A percentile compares a stretch with the other conserved stretches of the same genome.
phyloP scores from a whole-genome alignment of 148 eudicot genomes.

The Pouteria glomerata region DNA sequence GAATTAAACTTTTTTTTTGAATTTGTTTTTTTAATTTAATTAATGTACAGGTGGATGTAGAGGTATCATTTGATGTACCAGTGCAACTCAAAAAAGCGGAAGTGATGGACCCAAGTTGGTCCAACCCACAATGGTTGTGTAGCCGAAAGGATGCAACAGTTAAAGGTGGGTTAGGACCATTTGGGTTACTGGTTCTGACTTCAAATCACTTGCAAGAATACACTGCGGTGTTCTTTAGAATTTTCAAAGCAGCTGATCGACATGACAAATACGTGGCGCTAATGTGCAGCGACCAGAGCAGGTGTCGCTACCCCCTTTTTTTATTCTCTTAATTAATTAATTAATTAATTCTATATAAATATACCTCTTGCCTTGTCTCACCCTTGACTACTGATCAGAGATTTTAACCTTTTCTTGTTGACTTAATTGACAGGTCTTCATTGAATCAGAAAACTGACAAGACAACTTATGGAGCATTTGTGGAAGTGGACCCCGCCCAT shows the following conservation, averaged over 20 bases:
- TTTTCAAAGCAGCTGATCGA: slow-evolving; percentile 49
- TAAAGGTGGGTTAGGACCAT: slow-evolving; percentile 53
- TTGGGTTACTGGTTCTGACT: slow-evolving; percentile 57
- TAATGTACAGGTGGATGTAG: slow-evolving; percentile 48
- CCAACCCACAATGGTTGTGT: slow-evolving; percentile 40
- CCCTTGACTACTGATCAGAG: background rate
- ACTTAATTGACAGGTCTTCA: slow-evolving; percentile 43
- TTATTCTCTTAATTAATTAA: background rate
- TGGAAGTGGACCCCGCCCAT: slow-evolving; percentile 45
- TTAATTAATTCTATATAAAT: background rate
- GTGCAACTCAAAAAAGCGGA: slow-evolving; percentile 27
- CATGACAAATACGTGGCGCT: slow-evolving; percentile 35
- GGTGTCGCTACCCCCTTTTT: slow-evolving; percentile 12
- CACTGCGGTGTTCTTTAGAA: slow-evolving; percentile 61
- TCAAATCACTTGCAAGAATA: slow-evolving; percentile 51
- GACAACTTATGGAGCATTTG: slow-evolving; percentile 41
- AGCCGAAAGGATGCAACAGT: slow-evolving; percentile 31
- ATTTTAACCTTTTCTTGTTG: background rate
- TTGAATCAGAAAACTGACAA: slow-evolving; percentile 39
- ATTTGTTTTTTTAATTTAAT: background rate
- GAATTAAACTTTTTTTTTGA: background rate
- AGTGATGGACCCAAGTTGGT: slow-evolving; percentile 33
- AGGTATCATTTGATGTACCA: slow-evolving; percentile 34
- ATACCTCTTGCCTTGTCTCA: background rate
- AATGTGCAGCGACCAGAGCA: slow-evolving; percentile 78